phyloP scores from a whole-genome alignment of 139 green algal species.

The Protoeuglena noctilucae region DNA sequence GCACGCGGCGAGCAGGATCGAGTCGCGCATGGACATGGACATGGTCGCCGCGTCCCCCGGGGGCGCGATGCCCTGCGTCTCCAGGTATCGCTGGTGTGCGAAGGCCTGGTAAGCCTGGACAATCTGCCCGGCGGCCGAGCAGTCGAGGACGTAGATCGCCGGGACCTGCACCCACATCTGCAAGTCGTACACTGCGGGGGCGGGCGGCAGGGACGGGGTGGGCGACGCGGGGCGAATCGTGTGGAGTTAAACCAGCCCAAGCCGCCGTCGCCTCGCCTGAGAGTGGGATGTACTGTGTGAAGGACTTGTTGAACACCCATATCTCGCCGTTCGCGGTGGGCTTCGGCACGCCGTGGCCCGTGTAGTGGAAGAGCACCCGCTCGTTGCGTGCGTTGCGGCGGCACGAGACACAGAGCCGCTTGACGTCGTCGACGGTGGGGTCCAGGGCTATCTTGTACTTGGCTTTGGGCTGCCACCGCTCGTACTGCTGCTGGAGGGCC shows the following conservation, averaged over 20 bases:
- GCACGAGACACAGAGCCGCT: slow-evolving; percentile 76
- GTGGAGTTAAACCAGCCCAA: slow-evolving; percentile 44
- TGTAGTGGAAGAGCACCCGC: slow-evolving; percentile 98
- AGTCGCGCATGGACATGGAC: not conserved
- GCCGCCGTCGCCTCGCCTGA: slow-evolving; percentile 92
- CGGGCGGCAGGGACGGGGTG: no score
- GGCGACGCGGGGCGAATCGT: no score
- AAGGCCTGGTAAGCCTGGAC: slow-evolving; percentile 61
- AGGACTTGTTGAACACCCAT: slow-evolving; percentile 33
- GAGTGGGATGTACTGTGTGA: slow-evolving; percentile 99
- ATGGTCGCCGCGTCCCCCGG: not conserved
- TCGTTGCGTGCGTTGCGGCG: slow-evolving; percentile 72
- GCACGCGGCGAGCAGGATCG: slow-evolving; percentile 83
- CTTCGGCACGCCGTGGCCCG: slow-evolving; percentile 92
- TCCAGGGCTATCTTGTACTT: slow-evolving; percentile 95
- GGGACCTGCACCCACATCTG: slow-evolving; percentile 77
- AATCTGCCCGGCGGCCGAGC: slow-evolving; percentile 75
- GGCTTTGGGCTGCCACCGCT: slow-evolving; percentile 90
- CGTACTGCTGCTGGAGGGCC: slow-evolving; percentile 91
- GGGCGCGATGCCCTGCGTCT: slow-evolving; percentile 3
- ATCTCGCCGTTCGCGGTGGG: slow-evolving; percentile 91
- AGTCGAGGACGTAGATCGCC: slow-evolving; percentile 97
- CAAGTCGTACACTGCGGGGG: slow-evolving; percentile 27
- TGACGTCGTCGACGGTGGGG: slow-evolving; percentile 92
- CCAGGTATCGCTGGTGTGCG: slow-evolving; percentile 23